Percentiles rank a stretch among this genome's conserved stretches.
Conservation (phyloP, 768 basidiomycete species). For the Suillus bovinus region DNA sequence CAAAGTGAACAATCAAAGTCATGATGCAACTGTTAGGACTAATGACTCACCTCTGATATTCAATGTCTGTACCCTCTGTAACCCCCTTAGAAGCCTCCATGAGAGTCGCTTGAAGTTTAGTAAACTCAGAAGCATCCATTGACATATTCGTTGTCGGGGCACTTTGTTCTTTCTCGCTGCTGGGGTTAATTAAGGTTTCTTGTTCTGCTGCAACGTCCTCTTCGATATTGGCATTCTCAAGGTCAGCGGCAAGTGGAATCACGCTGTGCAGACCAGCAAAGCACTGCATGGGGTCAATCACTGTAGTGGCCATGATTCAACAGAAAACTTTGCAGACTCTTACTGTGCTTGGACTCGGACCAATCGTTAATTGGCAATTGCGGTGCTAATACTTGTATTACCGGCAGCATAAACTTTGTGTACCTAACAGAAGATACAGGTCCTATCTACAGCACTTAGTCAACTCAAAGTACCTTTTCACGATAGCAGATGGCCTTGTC, state of each 20-base stretch:
- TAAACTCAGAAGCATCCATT: not conserved
- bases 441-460: not conserved
- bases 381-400: not conserved
- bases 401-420: not conserved
- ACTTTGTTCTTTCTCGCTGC: too few species aligned
- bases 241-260: not conserved
- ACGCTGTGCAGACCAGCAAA: not conserved
- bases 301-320: not conserved
- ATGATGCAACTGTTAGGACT: not conserved
- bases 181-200: not conserved
- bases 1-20: too few species aligned
- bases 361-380: too few species aligned
- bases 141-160: not conserved
- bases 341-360: too few species aligned
- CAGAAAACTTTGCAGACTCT: not conserved
- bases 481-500: not conserved
- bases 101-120: slow-evolving; percentile 16
- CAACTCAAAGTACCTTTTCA: not conserved
- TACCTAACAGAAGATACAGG: not conserved
- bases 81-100: slow-evolving; percentile 32
- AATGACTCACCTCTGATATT: not conserved
- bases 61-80: slow-evolving; percentile 28
- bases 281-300: not conserved
- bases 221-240: not conserved
- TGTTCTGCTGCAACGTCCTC: not conserved